These are phyloP conservation scores for Glycine tomentella DNA, from an alignment of 306 rosid genomes.

Conservation along the genomic window DNA sequence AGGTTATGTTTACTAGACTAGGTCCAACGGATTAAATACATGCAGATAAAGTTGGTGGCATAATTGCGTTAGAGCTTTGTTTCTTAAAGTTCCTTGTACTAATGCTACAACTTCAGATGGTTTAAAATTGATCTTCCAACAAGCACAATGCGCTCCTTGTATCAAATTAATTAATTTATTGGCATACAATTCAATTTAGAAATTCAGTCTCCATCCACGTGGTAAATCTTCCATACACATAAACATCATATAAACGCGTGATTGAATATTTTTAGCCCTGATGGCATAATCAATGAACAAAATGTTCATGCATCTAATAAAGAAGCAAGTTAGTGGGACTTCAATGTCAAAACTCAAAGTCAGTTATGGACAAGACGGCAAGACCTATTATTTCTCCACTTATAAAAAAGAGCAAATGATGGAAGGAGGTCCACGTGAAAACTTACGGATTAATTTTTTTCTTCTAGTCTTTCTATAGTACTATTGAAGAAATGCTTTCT, in stretches of 20 bases:
- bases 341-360: constrained; percentile 18
- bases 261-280: not conserved
- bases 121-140: constrained; percentile 33
- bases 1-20: not conserved
- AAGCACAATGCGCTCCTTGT: constrained; percentile 6
- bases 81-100: not conserved
- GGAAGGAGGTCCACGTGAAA: not conserved
- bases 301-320: constrained; percentile 28
- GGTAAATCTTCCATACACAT: constrained; percentile 2
- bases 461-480: not conserved
- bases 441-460: not conserved
- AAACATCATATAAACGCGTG: not conserved
- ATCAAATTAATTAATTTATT: not conserved
- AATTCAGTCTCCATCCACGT: not conserved
- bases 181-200: not conserved
- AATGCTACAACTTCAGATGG: not conserved
- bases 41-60: constrained; percentile 19
- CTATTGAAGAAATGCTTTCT: not conserved
- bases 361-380: constrained; percentile 36
- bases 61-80: not conserved
- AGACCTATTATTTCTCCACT: constrained; percentile 30
- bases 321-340: not conserved
- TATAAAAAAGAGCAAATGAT: not conserved
- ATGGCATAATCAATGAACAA: constrained; percentile 1
- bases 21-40: constrained; percentile 23